Evolutionary conservation across 208 protist genomes (phyloP), one percentile per base, ranked within the genome.

Genomic region (Trypanosoma caninum): DNA sequence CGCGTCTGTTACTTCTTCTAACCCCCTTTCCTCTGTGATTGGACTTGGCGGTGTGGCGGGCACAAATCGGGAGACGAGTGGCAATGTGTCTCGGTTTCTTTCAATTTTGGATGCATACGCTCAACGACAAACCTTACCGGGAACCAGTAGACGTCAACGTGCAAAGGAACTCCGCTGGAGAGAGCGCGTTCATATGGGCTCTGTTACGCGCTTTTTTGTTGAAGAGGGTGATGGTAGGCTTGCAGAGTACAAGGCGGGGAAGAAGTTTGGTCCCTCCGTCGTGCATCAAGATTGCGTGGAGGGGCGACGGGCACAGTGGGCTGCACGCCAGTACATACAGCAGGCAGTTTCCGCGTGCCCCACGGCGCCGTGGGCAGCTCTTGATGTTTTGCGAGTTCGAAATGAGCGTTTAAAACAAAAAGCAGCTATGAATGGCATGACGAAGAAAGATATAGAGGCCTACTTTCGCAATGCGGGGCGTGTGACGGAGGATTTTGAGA

Each of bases 401-500:
- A 59, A 71, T 30, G 82, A 91, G 42, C 57, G 59, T 35, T 31
- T 72, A 23, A 72, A 74, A 50, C 53, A 80, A 38, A 40, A 75
- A 23, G 71, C 75, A 13, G 72, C 74, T 25, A 57, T 90, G 62
- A 28, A 51, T 0, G 76, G 78, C 11, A 95, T 95, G 89, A 69
- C 74, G 9, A 69, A 64, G 47, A 89, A 91, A 54, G 85, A 90
- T 33, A 28, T 65, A n/a, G 70, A 79, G 22, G 78, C 85, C 10
- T 95, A 93, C 60, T 23, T 87, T 45, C 72, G 74, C 31, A 73
- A 89, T 65, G 59, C 75, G 6, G 89, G 89, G 5, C 28, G 72
- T 20, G 68, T 95, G 40, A 89, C 72, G n/a, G 82, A 81, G 28
- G 69, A 65, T 28, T 95, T 95, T 74, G 89, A 87, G 30, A 85